Evolutionary conservation across 257 asterid genomes (phyloP).

Genomic region (Solanum peruvianum): DNA sequence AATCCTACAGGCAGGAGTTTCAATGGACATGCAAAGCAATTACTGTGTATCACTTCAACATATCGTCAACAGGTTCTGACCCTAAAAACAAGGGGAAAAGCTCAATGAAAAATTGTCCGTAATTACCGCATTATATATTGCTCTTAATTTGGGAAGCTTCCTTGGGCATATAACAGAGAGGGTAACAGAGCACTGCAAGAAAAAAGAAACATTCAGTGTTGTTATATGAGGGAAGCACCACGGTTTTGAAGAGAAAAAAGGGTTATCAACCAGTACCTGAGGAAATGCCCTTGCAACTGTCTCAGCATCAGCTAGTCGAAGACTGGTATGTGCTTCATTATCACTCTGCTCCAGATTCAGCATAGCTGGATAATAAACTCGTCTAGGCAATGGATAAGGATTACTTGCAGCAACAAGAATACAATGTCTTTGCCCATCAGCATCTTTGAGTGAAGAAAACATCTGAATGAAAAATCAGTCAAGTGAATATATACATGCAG

Average conservation of each 20-base stretch:
- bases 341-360: slow-evolving; percentile 50
- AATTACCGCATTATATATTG: slow-evolving; percentile 71
- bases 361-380: slow-evolving; percentile 51
- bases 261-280: slow-evolving; percentile 39
- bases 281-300: slow-evolving; percentile 70
- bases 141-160: slow-evolving; percentile 77
- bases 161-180: slow-evolving; percentile 89
- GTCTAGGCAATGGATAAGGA: slow-evolving; percentile 75
- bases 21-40: neutral
- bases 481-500: neutral
- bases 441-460: slow-evolving; percentile 44
- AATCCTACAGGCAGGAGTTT: neutral
- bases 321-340: slow-evolving; percentile 46
- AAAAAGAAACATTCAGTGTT: neutral
- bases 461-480: slow-evolving; percentile 33
- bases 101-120: neutral
- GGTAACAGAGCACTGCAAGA: slow-evolving; percentile 74
- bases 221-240: neutral
- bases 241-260: neutral
- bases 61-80: neutral
- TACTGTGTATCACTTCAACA: neutral
- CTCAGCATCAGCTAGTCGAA: slow-evolving; percentile 69
- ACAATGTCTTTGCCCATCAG: slow-evolving; percentile 71
- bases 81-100: neutral
- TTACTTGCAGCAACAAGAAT: slow-evolving; percentile 91